These are phyloP conservation scores for Artomyces pyxidatus DNA, from an alignment of 768 basidiomycete genomes.

Conservation along the genomic window DNA sequence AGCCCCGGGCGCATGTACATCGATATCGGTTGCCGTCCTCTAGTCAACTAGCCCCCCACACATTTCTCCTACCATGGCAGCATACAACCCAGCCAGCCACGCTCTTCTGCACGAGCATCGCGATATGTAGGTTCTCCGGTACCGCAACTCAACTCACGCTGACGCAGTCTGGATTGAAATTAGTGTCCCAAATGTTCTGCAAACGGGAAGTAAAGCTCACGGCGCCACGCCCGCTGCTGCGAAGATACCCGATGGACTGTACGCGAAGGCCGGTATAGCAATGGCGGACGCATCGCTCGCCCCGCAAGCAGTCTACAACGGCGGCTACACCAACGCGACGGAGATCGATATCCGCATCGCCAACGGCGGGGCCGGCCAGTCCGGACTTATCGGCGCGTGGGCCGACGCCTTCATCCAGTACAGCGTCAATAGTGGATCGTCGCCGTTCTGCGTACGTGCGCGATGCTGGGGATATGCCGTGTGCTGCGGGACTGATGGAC, in stretches of 20 bases:
- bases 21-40: no score
- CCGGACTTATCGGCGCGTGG: slow-evolving; percentile 39
- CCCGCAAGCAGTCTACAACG: slow-evolving; percentile 30
- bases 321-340: slow-evolving; percentile 26
- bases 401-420: slow-evolving; percentile 39
- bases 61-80: not conserved
- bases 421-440: slow-evolving; percentile 22
- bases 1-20: no score
- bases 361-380: slow-evolving; percentile 46
- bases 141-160: not conserved
- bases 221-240: not conserved
- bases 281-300: not conserved
- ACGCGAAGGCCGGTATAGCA: not conserved
- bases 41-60: no score
- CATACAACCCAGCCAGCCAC: not conserved
- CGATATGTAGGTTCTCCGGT: not conserved
- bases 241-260: not conserved
- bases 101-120: not conserved
- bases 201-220: not conserved
- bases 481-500: not conserved
- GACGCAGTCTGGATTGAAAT: not conserved
- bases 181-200: not conserved
- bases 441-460: slow-evolving; percentile 27
- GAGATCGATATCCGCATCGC: slow-evolving; percentile 37
- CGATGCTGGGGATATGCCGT: not conserved